A percentile compares a stretch with the other conserved stretches of the same genome.
Evolutionary conservation across 83 land plant genomes (phyloP).

Genomic region (Thuja plicata): DNA sequence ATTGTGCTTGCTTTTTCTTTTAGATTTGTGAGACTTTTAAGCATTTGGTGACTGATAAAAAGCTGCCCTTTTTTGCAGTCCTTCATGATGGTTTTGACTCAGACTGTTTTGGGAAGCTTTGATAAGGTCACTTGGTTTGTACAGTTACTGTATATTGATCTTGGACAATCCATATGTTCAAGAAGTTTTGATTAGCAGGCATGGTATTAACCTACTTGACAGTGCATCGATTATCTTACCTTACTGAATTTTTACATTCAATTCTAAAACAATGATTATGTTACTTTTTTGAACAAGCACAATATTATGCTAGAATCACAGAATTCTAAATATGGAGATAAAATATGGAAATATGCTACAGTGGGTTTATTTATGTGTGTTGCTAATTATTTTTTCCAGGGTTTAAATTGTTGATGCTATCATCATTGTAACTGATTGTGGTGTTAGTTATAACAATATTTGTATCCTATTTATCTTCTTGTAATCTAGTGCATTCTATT

Average conservation of each 20-base stretch:
- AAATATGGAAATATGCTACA: not conserved
- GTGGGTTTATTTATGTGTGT: not conserved
- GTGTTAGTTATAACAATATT: not conserved
- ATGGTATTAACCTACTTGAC: not conserved
- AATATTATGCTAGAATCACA: not conserved
- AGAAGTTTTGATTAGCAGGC: not conserved
- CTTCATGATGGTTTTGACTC: not conserved
- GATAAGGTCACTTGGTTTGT: not conserved
- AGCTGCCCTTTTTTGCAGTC: not conserved
- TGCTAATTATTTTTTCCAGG: no score
- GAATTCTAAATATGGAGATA: not conserved
- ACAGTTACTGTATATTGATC: constrained; percentile 9
- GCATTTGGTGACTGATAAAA: not conserved
- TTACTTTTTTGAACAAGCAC: not conserved
- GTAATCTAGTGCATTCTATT: not conserved
- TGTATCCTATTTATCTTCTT: not conserved
- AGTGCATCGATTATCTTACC: not conserved
- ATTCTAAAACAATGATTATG: not conserved
- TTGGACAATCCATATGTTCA: constrained; percentile 9
- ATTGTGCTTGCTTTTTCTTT: not conserved
- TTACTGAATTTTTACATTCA: not conserved
- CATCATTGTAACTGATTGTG: not conserved
- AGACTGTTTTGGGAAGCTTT: not conserved
- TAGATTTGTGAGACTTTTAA: not conserved
- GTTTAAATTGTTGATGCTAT: no score